Evolutionary conservation across 2,329 filamentous ascomycete genomes (phyloP).

Genomic region (Pestalotiopsis sp.): DNA sequence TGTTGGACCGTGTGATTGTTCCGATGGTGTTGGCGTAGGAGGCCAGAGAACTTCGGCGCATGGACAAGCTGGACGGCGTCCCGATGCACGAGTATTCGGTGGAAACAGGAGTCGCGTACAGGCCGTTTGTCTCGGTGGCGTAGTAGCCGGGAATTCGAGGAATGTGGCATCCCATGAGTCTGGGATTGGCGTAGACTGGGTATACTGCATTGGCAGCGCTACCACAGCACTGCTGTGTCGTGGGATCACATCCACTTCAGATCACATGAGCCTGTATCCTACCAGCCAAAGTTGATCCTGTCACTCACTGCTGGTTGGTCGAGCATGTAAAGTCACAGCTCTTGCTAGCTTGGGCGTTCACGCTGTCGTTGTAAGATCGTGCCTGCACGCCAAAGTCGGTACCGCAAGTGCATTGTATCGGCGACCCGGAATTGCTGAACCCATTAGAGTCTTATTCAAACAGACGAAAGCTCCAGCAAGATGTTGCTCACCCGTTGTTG

Average conservation of each 20-base stretch:
- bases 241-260: not conserved
- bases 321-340: not conserved
- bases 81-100: not conserved
- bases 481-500: not conserved
- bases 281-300: not conserved
- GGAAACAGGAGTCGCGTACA: not conserved
- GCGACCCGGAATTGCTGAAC: not conserved
- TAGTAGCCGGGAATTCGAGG: conserved; percentile 6
- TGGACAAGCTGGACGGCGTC: not conserved
- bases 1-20: not conserved
- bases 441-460: no score
- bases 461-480: no score
- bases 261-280: not conserved
- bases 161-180: conserved; percentile 7
- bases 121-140: not conserved
- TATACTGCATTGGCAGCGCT: not conserved
- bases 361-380: conserved; percentile 2
- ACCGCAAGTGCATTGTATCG: not conserved
- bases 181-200: conserved; percentile 8
- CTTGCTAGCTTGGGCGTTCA: not conserved
- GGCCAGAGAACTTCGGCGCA: not conserved
- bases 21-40: not conserved
- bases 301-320: not conserved
- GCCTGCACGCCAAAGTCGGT: not conserved
- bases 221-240: not conserved